These are phyloP conservation scores for Thalia dealbata DNA, from an alignment of 176 grass and related monocot species.

Conservation along the genomic window DNA sequence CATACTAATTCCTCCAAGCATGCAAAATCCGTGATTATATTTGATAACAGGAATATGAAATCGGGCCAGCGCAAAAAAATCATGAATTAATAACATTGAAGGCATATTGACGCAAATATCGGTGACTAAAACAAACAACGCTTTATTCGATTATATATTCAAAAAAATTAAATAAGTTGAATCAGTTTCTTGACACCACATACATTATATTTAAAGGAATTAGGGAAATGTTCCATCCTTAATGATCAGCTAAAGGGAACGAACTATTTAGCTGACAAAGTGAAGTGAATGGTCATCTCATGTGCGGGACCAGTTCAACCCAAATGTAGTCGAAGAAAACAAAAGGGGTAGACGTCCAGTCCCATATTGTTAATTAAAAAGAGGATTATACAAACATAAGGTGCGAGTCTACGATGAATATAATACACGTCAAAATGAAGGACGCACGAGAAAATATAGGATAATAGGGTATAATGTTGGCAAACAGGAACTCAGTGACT, in stretches of 20 bases:
- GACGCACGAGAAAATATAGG: neutral
- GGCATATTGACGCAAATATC: neutral
- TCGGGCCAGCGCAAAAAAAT: too few relatives aligned
- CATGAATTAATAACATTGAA: neutral
- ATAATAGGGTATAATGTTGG: neutral
- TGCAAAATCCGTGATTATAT: too few relatives aligned
- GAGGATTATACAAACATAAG: neutral
- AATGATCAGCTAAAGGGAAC: conserved; percentile 1
- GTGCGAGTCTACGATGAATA: neutral
- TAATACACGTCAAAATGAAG: neutral
- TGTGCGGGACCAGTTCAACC: conserved; percentile 5
- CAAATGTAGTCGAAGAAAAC: neutral
- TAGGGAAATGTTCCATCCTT: neutral
- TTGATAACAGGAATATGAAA: too few relatives aligned
- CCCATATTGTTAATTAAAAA: neutral
- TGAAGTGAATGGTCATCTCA: neutral
- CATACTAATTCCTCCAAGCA: too few relatives aligned
- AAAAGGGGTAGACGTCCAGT: conserved; percentile 3
- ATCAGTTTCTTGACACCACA: neutral
- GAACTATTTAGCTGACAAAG: neutral
- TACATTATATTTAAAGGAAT: neutral
- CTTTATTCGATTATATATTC: neutral
- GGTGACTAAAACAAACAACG: neutral
- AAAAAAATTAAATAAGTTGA: neutral
- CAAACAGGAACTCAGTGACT: too few relatives aligned